Percentiles rank a stretch among this genome's conserved stretches.
phyloP scores from a whole-genome alignment of 176 grass and related monocot genomes.

The Alloteropsis semialata region DNA sequence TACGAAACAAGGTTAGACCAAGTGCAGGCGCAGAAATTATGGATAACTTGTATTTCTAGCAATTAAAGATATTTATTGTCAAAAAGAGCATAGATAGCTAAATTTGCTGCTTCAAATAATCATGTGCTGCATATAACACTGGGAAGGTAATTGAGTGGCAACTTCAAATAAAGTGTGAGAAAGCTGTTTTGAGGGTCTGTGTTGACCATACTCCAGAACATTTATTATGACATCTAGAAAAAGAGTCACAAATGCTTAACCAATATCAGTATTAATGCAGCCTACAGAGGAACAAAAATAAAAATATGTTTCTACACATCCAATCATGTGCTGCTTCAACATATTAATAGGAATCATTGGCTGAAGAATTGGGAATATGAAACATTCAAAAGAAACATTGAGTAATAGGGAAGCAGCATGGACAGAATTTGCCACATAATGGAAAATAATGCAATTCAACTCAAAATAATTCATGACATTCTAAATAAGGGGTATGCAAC shows the following conservation, averaged over 20 bases:
- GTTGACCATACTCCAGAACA: neutral
- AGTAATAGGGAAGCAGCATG: neutral
- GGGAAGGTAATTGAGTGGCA: neutral
- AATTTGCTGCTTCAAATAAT: neutral
- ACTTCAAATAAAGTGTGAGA: neutral
- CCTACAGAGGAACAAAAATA: neutral
- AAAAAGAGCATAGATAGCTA: constrained; percentile 3
- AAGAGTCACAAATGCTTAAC: neutral
- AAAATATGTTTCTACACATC: neutral
- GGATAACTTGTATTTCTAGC: constrained; percentile 1
- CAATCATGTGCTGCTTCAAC: neutral
- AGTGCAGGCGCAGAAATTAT: constrained; percentile 16
- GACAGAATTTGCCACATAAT: neutral
- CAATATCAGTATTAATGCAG: neutral
- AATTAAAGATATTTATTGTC: neutral
- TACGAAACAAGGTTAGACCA: constrained; percentile 20
- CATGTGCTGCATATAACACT: neutral
- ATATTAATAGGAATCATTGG: neutral
- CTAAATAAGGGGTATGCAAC: neutral
- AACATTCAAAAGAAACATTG: neutral
- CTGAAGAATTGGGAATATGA: neutral
- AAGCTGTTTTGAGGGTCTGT: neutral
- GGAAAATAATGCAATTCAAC: neutral
- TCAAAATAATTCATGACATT: neutral
- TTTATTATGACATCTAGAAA: neutral